phyloP scores from a whole-genome alignment of 75 land plant species.

The Pinus taeda region DNA sequence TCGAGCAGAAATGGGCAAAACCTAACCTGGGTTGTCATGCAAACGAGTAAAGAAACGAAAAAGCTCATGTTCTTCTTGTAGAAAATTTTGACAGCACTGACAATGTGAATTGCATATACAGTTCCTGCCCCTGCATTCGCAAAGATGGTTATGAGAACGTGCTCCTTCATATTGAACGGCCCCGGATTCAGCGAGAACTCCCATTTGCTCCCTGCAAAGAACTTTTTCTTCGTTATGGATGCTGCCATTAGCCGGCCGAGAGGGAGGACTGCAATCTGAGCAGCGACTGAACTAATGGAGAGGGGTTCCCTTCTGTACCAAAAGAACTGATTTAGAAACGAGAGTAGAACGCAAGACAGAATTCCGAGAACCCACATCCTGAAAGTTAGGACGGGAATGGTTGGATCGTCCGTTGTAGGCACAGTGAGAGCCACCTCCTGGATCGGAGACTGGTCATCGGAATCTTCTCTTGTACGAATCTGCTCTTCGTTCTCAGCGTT shows the following conservation, averaged over 20 bases:
- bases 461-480: no score
- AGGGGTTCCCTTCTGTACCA: conserved; percentile 62
- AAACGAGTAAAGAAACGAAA: conserved; percentile 35
- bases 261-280: conserved; percentile 43
- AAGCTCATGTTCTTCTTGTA: conserved; percentile 31
- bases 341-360: conserved; percentile 50
- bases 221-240: conserved; percentile 13
- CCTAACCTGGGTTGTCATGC: conserved; percentile 47
- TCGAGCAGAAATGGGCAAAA: neutral
- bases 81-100: conserved; percentile 48
- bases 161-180: conserved; percentile 61
- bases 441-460: conserved; percentile 15
- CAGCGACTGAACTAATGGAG: conserved; percentile 32
- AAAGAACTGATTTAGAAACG: conserved; percentile 74
- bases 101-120: conserved; percentile 51
- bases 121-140: conserved; percentile 51
- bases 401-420: conserved; percentile 18
- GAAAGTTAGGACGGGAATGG: neutral
- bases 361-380: conserved; percentile 67
- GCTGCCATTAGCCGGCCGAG: conserved; percentile 46
- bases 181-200: conserved; percentile 53
- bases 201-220: conserved; percentile 12
- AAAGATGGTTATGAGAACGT: conserved; percentile 61
- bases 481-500: no score
- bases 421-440: conserved; percentile 57